Conservation (phyloP, 805 yeast genomes). For the Yarrowia keelungensis region DNA sequence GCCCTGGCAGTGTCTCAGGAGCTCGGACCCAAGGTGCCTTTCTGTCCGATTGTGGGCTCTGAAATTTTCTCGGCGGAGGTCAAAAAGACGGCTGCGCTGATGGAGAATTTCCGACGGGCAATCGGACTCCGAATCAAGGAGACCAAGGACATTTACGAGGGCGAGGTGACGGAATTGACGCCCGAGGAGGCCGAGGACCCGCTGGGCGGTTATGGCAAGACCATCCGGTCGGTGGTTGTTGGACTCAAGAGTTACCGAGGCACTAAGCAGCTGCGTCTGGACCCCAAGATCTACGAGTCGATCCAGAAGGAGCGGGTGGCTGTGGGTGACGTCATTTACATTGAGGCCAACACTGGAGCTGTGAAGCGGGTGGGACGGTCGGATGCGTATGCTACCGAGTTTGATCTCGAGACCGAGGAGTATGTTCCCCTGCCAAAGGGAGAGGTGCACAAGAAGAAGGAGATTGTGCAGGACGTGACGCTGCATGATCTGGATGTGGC, state of each 20-base stretch:
- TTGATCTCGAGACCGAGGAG: slow-evolving; percentile 97
- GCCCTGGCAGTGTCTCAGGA: slow-evolving; percentile 96
- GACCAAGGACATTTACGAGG: slow-evolving; percentile 96
- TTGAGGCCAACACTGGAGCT: slow-evolving; percentile 97
- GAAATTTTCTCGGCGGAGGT: slow-evolving; percentile 96
- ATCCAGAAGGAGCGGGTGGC: slow-evolving; percentile 93
- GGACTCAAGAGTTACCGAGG: slow-evolving; percentile 94
- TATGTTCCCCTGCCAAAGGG: slow-evolving; percentile 99
- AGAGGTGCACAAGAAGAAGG: slow-evolving; percentile 97
- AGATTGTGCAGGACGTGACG: slow-evolving; percentile 96
- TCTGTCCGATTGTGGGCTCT: slow-evolving; percentile 95
- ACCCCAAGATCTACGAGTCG: slow-evolving; percentile 90
- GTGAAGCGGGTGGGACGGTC: slow-evolving; percentile 97
- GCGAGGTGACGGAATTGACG: slow-evolving; percentile 94
- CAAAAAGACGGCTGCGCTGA: slow-evolving; percentile 92
- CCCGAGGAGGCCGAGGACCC: slow-evolving; percentile 98
- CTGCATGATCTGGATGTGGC: slow-evolving; percentile 96
- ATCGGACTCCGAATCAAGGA: slow-evolving; percentile 96
- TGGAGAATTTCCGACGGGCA: slow-evolving; percentile 96
- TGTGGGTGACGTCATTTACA: slow-evolving; percentile 95
- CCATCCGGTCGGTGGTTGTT: slow-evolving; percentile 90
- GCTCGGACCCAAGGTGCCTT: slow-evolving; percentile 95
- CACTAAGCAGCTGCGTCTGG: slow-evolving; percentile 85
- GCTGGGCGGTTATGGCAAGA: slow-evolving; percentile 96
- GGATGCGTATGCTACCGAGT: slow-evolving; percentile 98